phyloP scores from a whole-genome alignment of 1,139 yeast genomes.

The Lodderomyces orthopsilosis region DNA sequence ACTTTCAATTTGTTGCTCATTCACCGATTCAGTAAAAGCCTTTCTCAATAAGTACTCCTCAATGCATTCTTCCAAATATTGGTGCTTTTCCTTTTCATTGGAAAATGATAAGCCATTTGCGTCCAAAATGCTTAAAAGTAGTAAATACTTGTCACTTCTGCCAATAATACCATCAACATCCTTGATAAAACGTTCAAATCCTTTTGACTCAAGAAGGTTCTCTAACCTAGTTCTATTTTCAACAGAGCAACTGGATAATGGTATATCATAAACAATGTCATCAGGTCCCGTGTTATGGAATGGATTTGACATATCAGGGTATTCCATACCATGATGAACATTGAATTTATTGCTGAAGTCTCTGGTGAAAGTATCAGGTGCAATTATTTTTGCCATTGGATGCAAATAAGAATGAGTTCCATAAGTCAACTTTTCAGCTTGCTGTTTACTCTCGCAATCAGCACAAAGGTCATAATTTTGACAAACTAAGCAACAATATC shows the following conservation, averaged over 20 bases:
- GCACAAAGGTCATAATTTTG: slow-evolving; percentile 56
- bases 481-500: slow-evolving; percentile 58
- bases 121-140: slow-evolving; percentile 17
- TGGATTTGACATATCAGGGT: background rate
- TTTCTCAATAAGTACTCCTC: background rate
- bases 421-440: slow-evolving; percentile 13
- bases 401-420: slow-evolving; percentile 28
- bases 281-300: slow-evolving; percentile 2
- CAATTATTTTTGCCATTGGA: slow-evolving; percentile 30
- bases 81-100: background rate
- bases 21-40: background rate
- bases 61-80: background rate
- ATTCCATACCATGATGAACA: background rate
- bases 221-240: slow-evolving; percentile 21
- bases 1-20: background rate
- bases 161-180: slow-evolving; percentile 23
- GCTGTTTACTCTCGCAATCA: slow-evolving; percentile 38
- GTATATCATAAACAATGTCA: slow-evolving; percentile 27
- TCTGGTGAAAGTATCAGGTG: slow-evolving; percentile 16
- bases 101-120: slow-evolving; percentile 15
- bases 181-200: slow-evolving; percentile 19
- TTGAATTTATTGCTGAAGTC: background rate
- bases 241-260: slow-evolving; percentile 23
- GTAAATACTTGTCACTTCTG: slow-evolving; percentile 27
- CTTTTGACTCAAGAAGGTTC: slow-evolving; percentile 18